Conservation (phyloP, 2,329 filamentous ascomycete genomes). For the Shiraia bambusicola region DNA sequence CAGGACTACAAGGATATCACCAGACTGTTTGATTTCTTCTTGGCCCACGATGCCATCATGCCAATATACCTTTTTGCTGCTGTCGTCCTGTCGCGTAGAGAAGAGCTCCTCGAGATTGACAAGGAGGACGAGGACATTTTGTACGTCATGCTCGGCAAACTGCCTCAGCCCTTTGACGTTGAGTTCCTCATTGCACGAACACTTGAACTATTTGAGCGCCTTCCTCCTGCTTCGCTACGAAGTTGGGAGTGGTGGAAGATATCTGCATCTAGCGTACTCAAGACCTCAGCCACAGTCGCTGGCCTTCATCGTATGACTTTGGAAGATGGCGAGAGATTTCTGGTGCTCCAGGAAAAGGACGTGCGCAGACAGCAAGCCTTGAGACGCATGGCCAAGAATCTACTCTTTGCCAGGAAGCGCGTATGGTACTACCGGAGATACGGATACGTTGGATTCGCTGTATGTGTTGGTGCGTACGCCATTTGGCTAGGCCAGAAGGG, state of each 20-base stretch:
- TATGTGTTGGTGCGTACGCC: slow-evolving; percentile 40
- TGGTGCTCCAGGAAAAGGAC: slow-evolving; percentile 70
- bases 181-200: slow-evolving; percentile 73
- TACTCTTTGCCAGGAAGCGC: slow-evolving; percentile 42
- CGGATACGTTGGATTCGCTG: slow-evolving; percentile 57
- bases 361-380: slow-evolving; percentile 64
- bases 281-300: slow-evolving; percentile 67
- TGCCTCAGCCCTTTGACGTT: slow-evolving; percentile 78
- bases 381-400: slow-evolving; percentile 38
- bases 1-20: slow-evolving; percentile 86
- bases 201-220: slow-evolving; percentile 60
- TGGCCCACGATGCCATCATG: slow-evolving; percentile 85
- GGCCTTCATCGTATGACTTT: slow-evolving; percentile 59
- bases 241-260: slow-evolving; percentile 68
- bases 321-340: slow-evolving; percentile 66
- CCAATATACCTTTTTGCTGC: slow-evolving; percentile 86
- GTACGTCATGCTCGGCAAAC: slow-evolving; percentile 81
- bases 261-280: slow-evolving; percentile 76
- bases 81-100: slow-evolving; percentile 70
- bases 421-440: slow-evolving; percentile 69
- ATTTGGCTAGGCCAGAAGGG: slow-evolving; percentile 37
- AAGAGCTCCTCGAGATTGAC: slow-evolving; percentile 83
- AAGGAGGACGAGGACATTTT: slow-evolving; percentile 80
- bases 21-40: slow-evolving; percentile 86
- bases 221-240: slow-evolving; percentile 72